Percentiles rank a stretch among this genome's conserved stretches.
Evolutionary conservation across 2,329 filamentous ascomycete species (phyloP).

Genomic region (Xylariaceae sp.): DNA sequence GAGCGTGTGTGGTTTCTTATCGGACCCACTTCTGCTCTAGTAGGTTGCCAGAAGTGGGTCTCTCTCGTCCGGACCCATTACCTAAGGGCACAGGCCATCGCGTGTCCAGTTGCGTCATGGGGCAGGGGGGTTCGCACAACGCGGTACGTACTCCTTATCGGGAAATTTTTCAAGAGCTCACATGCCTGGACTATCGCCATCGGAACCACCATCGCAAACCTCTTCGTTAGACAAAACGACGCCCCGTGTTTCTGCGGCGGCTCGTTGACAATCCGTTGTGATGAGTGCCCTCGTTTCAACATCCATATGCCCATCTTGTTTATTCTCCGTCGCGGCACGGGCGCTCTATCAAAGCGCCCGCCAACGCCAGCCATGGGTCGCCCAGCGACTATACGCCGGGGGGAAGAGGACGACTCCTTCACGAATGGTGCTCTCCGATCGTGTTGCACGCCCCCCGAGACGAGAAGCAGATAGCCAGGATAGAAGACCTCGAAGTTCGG

Average conservation of each 20-base stretch:
- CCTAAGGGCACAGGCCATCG: conserved; percentile 3
- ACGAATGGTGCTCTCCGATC: conserved; percentile 54
- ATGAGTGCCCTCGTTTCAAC: conserved; percentile 23
- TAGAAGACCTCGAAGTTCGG: conserved; percentile 34
- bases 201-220: not conserved
- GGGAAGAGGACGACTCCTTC: conserved; percentile 36
- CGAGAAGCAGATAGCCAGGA: conserved; percentile 31
- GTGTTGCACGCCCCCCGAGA: conserved; percentile 39
- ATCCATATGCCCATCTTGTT: conserved; percentile 30
- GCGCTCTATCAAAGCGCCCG: conserved; percentile 13
- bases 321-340: conserved; percentile 21
- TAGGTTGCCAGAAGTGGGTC: not conserved
- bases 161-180: not conserved
- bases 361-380: conserved; percentile 21
- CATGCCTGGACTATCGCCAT: not conserved
- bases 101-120: conserved; percentile 7
- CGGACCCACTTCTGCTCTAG: not conserved
- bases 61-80: too few species aligned
- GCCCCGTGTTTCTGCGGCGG: not conserved
- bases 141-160: not conserved
- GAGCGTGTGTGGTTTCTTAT: too few species aligned
- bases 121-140: not conserved
- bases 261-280: conserved; percentile 5
- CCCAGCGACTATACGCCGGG: conserved; percentile 23
- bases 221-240: not conserved